phyloP scores from a whole-genome alignment of 2,329 filamentous ascomycete species.

The Ophiostoma sp. region DNA sequence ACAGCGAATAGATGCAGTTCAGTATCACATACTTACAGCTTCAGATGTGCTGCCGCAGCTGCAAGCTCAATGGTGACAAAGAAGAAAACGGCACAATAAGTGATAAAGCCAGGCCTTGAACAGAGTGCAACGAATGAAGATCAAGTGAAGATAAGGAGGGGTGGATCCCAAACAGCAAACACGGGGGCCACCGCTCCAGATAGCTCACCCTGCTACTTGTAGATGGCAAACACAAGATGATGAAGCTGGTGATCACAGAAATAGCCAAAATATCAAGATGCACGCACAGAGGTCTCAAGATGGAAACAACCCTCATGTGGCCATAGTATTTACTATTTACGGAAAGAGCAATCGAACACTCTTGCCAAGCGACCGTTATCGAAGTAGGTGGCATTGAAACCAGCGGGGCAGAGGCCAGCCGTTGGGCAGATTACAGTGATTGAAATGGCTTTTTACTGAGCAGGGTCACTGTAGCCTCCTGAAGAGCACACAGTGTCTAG shows the following conservation, averaged over 20 bases:
- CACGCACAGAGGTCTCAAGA: neutral
- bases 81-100: neutral
- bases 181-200: neutral
- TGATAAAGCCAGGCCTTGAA: neutral
- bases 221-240: neutral
- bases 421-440: neutral
- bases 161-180: neutral
- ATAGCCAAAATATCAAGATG: neutral
- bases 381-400: neutral
- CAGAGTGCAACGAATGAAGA: neutral
- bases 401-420: conserved; percentile 1
- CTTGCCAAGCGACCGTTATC: neutral
- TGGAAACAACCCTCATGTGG: neutral
- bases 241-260: neutral
- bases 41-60: neutral
- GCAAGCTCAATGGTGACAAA: neutral
- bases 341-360: neutral
- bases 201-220: neutral
- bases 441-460: neutral
- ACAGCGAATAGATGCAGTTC: neutral
- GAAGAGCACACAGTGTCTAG: neutral
- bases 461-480: neutral
- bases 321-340: neutral
- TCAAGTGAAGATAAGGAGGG: neutral
- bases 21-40: neutral